Evolutionary conservation across 78 protist genomes (phyloP).

Genomic region (Blattamonas nauphoetae): DNA sequence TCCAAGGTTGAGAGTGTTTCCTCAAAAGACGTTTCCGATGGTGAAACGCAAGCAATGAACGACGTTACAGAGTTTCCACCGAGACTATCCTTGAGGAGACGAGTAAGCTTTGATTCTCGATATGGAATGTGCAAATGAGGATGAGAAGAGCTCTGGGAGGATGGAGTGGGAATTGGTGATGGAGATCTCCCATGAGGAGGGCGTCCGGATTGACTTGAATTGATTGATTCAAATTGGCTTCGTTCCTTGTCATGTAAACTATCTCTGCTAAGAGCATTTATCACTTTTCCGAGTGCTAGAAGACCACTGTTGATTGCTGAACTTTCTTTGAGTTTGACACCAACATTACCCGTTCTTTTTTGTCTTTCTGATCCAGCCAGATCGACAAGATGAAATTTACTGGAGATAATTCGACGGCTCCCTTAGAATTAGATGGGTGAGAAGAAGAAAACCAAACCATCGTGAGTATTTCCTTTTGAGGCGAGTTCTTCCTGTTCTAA

Average conservation of each 20-base stretch:
- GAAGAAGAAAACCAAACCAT: too few species aligned
- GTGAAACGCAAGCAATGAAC: slow-evolving; percentile 35
- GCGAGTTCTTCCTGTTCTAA: background rate
- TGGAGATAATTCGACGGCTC: background rate
- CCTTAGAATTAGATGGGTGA: too few species aligned
- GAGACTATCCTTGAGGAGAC: slow-evolving; percentile 31
- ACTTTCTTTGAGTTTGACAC: background rate
- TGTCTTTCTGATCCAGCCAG: slow-evolving; percentile 6
- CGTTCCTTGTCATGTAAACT: background rate
- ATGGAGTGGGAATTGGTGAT: background rate
- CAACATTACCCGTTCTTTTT: background rate
- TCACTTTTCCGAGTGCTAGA: background rate
- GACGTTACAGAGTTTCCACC: slow-evolving; percentile 43
- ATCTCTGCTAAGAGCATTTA: background rate
- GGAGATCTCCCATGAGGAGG: background rate
- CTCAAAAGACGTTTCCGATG: slow-evolving; percentile 31
- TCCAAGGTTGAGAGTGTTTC: slow-evolving; percentile 10
- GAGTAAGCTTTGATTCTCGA: background rate
- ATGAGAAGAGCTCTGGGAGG: background rate
- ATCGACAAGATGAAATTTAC: background rate
- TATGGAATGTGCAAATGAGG: background rate
- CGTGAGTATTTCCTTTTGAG: background rate
- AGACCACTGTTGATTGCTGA: background rate
- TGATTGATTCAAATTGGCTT: background rate
- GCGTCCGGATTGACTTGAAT: background rate